phyloP scores from a whole-genome alignment of 441 rosid species.

The Rhodomyrtus psidioides region DNA sequence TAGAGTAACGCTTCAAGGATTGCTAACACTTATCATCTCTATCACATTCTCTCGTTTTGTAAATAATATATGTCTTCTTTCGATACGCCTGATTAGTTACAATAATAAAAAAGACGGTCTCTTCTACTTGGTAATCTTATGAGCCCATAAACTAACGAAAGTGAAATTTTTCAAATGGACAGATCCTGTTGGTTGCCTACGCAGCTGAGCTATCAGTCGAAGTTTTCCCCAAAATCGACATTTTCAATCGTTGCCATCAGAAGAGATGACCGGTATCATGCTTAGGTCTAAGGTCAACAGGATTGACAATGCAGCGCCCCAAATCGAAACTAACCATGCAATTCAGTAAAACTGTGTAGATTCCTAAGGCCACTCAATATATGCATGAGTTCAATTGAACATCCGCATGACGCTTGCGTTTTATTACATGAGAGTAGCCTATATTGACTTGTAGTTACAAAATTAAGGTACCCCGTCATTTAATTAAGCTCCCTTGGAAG shows the following conservation, averaged over 20 bases:
- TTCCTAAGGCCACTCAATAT: fast-evolving
- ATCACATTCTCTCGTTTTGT: background rate
- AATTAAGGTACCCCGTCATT: fast-evolving
- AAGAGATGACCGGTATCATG: no score
- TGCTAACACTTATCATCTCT: background rate
- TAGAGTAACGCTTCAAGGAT: background rate
- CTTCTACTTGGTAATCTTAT: background rate
- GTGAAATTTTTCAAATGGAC: no score
- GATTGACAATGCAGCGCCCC: no score
- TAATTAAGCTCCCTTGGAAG: background rate
- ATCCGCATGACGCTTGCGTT: fast-evolving
- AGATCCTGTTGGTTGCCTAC: no score
- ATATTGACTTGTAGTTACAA: background rate
- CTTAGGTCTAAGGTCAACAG: no score
- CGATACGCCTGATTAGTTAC: background rate
- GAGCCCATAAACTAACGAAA: no score
- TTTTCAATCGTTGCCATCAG: no score
- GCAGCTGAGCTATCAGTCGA: no score
- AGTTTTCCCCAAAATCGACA: no score
- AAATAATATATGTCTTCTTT: background rate
- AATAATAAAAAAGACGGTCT: background rate
- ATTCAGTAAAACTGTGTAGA: background rate
- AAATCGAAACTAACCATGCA: background rate
- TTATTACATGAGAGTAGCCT: background rate
- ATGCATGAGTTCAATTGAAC: background rate